Percentiles rank a stretch among this genome's conserved stretches.
These are phyloP conservation scores for Asterochloris erici DNA, from an alignment of 139 green algal genomes.

Conservation along the genomic window DNA sequence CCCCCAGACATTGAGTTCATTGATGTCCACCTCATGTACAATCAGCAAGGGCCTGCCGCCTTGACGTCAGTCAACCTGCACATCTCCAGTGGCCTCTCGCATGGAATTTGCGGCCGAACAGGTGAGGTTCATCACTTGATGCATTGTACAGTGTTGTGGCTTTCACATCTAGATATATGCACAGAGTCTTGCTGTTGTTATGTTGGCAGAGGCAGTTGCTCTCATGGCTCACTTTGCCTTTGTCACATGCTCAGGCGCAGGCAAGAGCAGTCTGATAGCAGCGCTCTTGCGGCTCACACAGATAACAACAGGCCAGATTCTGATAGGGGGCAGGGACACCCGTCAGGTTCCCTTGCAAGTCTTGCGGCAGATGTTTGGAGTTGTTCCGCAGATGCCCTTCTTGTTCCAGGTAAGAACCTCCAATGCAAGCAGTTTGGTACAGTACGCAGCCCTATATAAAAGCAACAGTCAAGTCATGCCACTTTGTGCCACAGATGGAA, in stretches of 20 bases:
- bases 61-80: conserved; percentile 41
- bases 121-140: neutral
- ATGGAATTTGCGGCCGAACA: conserved; percentile 56
- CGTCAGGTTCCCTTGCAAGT: conserved; percentile 19
- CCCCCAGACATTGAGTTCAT: no score
- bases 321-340: conserved; percentile 43
- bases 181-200: no score
- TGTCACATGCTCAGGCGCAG: conserved; percentile 34
- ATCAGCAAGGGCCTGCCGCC: conserved; percentile 13
- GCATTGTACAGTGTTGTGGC: neutral
- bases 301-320: conserved; percentile 30
- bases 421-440: no score
- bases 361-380: conserved; percentile 40
- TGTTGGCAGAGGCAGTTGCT: neutral
- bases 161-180: no score
- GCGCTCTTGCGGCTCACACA: conserved; percentile 56
- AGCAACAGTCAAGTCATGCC: neutral
- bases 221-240: neutral
- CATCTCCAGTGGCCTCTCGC: conserved; percentile 21
- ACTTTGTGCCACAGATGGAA: neutral
- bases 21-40: no score
- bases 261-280: conserved; percentile 64
- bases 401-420: conserved; percentile 43
- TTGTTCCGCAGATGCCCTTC: conserved; percentile 67
- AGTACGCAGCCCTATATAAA: neutral